These are phyloP conservation scores for Calonectria montana DNA, from an alignment of 2,329 filamentous ascomycete species.

Conservation along the genomic window DNA sequence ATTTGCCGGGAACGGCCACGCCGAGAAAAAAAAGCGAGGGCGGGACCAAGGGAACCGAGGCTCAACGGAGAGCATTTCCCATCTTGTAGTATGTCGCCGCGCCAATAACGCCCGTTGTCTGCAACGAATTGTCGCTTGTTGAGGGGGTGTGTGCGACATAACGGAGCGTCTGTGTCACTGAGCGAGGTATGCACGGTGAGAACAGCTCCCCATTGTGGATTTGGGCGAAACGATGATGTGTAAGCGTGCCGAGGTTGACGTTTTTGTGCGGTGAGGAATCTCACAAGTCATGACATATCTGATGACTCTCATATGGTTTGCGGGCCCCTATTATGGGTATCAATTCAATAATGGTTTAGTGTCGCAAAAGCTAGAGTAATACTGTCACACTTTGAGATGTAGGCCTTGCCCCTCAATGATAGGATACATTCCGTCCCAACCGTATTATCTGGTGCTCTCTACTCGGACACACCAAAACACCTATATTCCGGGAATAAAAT, in stretches of 20 bases:
- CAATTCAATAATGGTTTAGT: slow-evolving; percentile 16
- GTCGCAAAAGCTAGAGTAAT: slow-evolving; percentile 5
- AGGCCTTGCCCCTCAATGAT: background rate
- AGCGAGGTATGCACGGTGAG: background rate
- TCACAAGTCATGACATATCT: background rate
- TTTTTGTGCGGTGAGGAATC: background rate
- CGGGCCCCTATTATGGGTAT: slow-evolving; percentile 14
- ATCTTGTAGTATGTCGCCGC: slow-evolving; percentile 9
- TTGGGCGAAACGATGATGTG: slow-evolving; percentile 1
- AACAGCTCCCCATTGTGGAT: background rate
- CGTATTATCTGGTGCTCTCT: background rate
- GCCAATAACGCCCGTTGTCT: background rate
- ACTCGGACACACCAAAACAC: background rate
- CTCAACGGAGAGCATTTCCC: slow-evolving; percentile 21
- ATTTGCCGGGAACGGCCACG: slow-evolving; percentile 2
- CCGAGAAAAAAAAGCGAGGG: background rate
- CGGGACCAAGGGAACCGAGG: slow-evolving; percentile 18
- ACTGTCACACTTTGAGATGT: background rate
- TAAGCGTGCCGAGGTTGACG: slow-evolving; percentile 6
- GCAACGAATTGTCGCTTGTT: background rate
- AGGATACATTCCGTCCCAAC: slow-evolving; percentile 2
- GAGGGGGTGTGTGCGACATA: background rate
- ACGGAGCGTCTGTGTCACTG: background rate
- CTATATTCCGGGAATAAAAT: background rate
- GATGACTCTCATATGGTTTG: background rate